Conservation (phyloP, 1,284 basidiomycete genomes). For the Marasmius oreades region DNA sequence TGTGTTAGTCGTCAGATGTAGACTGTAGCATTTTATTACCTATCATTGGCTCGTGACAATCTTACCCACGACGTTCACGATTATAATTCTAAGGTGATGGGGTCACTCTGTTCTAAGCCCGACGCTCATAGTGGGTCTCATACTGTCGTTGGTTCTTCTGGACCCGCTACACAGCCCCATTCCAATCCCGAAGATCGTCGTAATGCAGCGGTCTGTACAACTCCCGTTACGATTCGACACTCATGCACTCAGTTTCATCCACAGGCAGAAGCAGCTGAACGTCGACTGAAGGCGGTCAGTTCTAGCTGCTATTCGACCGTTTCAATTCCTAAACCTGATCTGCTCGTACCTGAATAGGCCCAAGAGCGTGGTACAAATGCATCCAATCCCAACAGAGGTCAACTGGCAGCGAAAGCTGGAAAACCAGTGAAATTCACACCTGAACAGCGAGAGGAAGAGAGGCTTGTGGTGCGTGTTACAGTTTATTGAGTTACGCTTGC, state of each 20-base stretch:
- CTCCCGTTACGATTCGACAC: background rate
- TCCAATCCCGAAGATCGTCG: conserved; percentile 42
- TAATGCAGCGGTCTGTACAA: conserved; percentile 42
- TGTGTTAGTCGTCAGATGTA: background rate
- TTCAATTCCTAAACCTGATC: conserved; percentile 14
- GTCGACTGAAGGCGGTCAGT: conserved; percentile 58
- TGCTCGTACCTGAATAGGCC: conserved; percentile 33
- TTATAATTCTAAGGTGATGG: conserved; percentile 41
- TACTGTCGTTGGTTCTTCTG: conserved; percentile 43
- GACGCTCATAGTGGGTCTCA: conserved; percentile 49
- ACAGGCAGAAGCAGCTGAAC: conserved; percentile 60
- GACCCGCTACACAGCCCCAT: conserved; percentile 11
- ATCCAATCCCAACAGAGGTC: conserved; percentile 64
- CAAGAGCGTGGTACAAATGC: conserved; percentile 54
- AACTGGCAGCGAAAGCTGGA: conserved; percentile 53
- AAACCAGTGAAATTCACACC: conserved; percentile 45
- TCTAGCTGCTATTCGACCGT: conserved; percentile 13
- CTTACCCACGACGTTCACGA: background rate
- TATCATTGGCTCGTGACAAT: too few relatives aligned
- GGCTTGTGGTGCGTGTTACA: conserved; percentile 50
- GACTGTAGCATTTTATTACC: too few relatives aligned
- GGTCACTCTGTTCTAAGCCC: conserved; percentile 64
- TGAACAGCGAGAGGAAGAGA: conserved; percentile 49
- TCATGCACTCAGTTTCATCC: background rate
- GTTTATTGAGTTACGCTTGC: background rate